phyloP scores from a whole-genome alignment of 2,329 filamentous ascomycete genomes.

The Microcera coccophila region DNA sequence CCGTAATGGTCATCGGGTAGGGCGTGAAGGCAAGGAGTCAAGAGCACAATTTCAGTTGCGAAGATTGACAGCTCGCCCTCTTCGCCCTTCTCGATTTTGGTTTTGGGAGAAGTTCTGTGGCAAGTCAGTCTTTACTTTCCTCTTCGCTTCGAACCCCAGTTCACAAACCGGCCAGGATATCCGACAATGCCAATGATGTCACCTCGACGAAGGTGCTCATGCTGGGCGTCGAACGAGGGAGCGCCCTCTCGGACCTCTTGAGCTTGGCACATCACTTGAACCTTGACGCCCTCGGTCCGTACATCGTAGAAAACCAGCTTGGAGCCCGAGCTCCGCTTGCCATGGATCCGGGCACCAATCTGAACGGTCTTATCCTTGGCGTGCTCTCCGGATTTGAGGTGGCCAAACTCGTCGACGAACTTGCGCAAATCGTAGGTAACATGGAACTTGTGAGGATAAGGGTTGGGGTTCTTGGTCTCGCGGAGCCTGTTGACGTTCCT shows the following conservation, averaged over 20 bases:
- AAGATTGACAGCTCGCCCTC: constrained; percentile 89
- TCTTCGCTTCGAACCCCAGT: not conserved
- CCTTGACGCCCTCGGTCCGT: constrained; percentile 53
- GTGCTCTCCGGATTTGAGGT: constrained; percentile 84
- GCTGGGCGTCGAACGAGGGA: constrained; percentile 75
- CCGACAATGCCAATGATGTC: constrained; percentile 71
- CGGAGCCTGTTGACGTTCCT: constrained; percentile 58
- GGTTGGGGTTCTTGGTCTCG: constrained; percentile 37
- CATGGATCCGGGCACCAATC: constrained; percentile 84
- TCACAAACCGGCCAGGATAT: constrained; percentile 27
- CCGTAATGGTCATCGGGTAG: constrained; percentile 83
- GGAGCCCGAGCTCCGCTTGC: constrained; percentile 73
- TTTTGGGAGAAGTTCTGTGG: constrained; percentile 78
- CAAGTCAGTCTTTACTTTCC: constrained; percentile 17
- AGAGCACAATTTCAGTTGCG: constrained; percentile 76
- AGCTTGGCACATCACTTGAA: constrained; percentile 90
- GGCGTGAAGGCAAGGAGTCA: constrained; percentile 81
- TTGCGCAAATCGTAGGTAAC: constrained; percentile 77
- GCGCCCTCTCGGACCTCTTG: constrained; percentile 68
- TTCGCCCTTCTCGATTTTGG: constrained; percentile 69
- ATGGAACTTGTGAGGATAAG: constrained; percentile 87
- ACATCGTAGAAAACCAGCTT: constrained; percentile 89
- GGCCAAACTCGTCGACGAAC: constrained; percentile 72
- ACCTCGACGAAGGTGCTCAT: constrained; percentile 82
- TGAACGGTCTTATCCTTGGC: constrained; percentile 70